Percentiles rank a stretch among this genome's conserved stretches.
Evolutionary conservation across 1,284 basidiomycete species (phyloP).

Genomic region (Cystobasidium slooffiae): DNA sequence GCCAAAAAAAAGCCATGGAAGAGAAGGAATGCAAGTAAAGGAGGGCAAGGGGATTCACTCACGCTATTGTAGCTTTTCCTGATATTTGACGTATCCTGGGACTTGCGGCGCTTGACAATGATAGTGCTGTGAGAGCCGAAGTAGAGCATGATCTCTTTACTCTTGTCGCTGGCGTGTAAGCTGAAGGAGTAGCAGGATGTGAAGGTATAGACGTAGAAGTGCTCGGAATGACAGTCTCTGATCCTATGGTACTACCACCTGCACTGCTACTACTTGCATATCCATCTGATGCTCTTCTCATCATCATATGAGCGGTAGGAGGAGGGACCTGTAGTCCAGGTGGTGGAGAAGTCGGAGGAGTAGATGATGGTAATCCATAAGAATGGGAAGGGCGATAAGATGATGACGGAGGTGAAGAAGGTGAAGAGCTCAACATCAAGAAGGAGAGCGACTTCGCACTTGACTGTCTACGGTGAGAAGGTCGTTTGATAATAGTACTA

Average conservation of each 20-base stretch:
- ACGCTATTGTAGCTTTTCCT: conserved; percentile 18
- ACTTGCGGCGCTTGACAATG: not conserved
- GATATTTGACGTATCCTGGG: not conserved
- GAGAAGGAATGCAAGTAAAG: not conserved
- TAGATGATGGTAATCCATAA: not conserved
- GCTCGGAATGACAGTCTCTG: not conserved
- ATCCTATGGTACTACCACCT: not conserved
- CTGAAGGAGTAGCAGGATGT: not conserved
- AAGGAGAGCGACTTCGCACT: conserved; percentile 14
- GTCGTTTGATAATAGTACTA: not conserved
- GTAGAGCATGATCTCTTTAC: conserved; percentile 37
- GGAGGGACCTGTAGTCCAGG: not conserved
- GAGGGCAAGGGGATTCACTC: not conserved
- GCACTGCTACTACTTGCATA: not conserved
- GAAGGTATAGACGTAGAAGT: not conserved
- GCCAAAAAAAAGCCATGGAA: not conserved
- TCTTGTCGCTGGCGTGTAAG: not conserved
- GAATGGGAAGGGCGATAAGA: not conserved
- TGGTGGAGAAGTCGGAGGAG: not conserved
- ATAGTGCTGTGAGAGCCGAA: conserved; percentile 30
- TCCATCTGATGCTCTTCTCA: conserved; percentile 9
- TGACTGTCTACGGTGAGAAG: conserved; percentile 8
- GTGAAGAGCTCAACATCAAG: not conserved
- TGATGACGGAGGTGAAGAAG: not conserved
- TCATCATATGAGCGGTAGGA: not conserved